Percentiles rank a stretch among this genome's conserved stretches.
These are phyloP conservation scores for Chaetomium olivaceum DNA, from an alignment of 2,329 filamentous ascomycete genomes.

Conservation along the genomic window DNA sequence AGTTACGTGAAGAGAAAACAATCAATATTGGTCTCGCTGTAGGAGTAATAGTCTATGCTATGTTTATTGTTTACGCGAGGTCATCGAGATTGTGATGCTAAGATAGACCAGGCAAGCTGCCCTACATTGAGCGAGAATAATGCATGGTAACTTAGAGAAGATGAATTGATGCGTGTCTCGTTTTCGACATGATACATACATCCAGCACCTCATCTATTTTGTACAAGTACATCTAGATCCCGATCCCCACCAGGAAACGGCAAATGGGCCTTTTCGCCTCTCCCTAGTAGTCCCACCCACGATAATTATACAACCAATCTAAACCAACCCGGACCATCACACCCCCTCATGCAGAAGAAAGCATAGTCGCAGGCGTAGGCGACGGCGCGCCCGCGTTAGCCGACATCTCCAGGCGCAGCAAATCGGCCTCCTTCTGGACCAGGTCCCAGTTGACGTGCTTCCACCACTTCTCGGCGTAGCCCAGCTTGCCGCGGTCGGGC, in stretches of 20 bases:
- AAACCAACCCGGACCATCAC: background rate
- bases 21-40: background rate
- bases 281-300: conserved; percentile 7
- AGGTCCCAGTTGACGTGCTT: conserved; percentile 78
- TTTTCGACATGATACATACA: background rate
- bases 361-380: background rate
- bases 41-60: background rate
- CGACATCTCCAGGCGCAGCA: conserved; percentile 22
- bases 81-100: background rate
- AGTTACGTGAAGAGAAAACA: no score
- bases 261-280: conserved; percentile 13
- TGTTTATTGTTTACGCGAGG: no score
- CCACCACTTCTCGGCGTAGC: conserved; percentile 85
- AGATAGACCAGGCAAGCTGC: background rate
- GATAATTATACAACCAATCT: conserved; percentile 19
- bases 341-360: background rate
- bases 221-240: conserved; percentile 20
- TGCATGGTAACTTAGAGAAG: no score
- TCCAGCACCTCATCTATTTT: conserved; percentile 16
- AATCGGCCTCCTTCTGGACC: conserved; percentile 53
- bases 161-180: background rate
- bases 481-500: conserved; percentile 66
- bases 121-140: no score
- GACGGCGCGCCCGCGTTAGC: background rate
- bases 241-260: conserved; percentile 2